Conservation (phyloP, 148 eudicot genomes). For the Dysphania ambrosioides region DNA sequence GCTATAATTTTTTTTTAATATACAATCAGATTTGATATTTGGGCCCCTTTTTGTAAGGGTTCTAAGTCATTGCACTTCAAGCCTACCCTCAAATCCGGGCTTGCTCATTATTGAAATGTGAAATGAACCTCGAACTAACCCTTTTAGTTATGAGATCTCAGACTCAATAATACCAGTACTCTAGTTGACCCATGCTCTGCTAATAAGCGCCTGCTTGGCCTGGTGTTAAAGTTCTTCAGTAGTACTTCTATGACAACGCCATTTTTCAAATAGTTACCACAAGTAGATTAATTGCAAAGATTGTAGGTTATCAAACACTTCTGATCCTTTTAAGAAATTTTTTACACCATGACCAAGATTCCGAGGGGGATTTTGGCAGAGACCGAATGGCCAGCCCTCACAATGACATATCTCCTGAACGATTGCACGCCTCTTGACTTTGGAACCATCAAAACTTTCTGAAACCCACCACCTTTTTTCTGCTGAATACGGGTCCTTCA, state of each 20-base stretch:
- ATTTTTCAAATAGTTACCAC: too few species aligned
- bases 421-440: slow-evolving; percentile 38
- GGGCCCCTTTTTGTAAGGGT: too few species aligned
- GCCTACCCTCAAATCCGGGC: too few species aligned
- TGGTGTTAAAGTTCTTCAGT: neutral
- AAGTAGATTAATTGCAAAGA: neutral
- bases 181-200: neutral
- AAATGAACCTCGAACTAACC: too few species aligned
- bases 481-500: slow-evolving; percentile 33
- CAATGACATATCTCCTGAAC: slow-evolving; percentile 60
- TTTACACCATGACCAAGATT: slow-evolving; percentile 89
- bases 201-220: too few species aligned
- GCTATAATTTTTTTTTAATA: too few species aligned
- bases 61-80: too few species aligned
- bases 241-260: too few species aligned
- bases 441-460: slow-evolving; percentile 28
- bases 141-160: too few species aligned
- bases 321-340: slow-evolving; percentile 25
- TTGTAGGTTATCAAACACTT: slow-evolving; percentile 6
- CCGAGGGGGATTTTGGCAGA: slow-evolving; percentile 84
- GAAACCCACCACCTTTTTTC: slow-evolving; percentile 21
- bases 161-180: neutral
- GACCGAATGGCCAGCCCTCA: slow-evolving; percentile 95
- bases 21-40: too few species aligned
- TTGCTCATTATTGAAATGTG: too few species aligned